These are phyloP conservation scores for Ascoidea rubescens DNA, from an alignment of 805 yeast species.

Conservation along the genomic window DNA sequence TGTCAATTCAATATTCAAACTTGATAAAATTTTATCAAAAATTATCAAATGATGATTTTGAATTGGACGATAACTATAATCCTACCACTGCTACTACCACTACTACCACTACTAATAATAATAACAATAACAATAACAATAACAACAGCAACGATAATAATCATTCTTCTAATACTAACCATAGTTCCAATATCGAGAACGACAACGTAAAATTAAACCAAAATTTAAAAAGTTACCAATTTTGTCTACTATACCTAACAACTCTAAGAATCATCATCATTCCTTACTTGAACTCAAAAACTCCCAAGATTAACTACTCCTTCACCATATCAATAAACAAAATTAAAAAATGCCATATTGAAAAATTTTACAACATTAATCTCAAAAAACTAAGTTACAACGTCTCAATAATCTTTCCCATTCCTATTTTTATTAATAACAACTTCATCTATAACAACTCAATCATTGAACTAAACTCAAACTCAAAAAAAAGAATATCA, in stretches of 20 bases:
- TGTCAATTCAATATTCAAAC: constrained; percentile 2
- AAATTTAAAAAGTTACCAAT: constrained; percentile 4
- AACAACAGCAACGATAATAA: too few species aligned
- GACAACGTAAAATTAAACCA: too few species aligned
- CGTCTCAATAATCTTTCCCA: constrained; percentile 1
- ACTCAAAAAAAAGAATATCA: constrained; percentile 3
- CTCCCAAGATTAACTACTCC: constrained; percentile 3
- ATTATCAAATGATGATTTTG: neutral
- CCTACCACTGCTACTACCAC: too few species aligned
- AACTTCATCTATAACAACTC: neutral
- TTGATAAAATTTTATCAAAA: constrained; percentile 2
- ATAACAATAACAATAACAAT: too few species aligned
- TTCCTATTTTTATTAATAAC: neutral
- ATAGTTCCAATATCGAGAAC: neutral
- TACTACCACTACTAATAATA: too few species aligned
- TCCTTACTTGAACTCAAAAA: constrained; percentile 5
- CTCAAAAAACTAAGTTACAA: neutral
- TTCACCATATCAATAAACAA: constrained; percentile 6
- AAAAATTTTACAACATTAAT: neutral
- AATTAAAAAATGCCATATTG: constrained; percentile 8
- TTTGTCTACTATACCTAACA: constrained; percentile 9
- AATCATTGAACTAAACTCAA: constrained; percentile 4
- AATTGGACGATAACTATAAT: neutral
- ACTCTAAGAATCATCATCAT: constrained; percentile 7
- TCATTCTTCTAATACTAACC: neutral